phyloP scores from a whole-genome alignment of 345 rosid genomes.

The Laguncularia racemosa region DNA sequence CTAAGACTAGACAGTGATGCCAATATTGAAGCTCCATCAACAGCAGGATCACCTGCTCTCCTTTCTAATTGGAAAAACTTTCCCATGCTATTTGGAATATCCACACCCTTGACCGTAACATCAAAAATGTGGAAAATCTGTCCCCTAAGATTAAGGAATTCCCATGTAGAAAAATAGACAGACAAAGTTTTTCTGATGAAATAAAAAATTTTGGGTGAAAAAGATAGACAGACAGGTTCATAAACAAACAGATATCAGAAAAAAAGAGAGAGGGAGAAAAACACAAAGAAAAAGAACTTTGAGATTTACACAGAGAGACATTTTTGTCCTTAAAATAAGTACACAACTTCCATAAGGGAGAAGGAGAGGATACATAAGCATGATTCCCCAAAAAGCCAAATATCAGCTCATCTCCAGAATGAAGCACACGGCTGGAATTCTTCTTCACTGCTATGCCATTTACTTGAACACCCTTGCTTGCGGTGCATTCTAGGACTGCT shows the following conservation, averaged over 20 bases:
- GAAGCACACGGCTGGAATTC: constrained; percentile 31
- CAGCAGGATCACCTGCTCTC: constrained; percentile 67
- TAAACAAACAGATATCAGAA: constrained; percentile 28
- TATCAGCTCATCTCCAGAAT: constrained; percentile 74
- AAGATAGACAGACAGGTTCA: constrained; percentile 1
- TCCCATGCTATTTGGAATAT: constrained; percentile 38
- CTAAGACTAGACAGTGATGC: constrained; percentile 57
- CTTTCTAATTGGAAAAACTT: constrained; percentile 49
- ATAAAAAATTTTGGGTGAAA: no score
- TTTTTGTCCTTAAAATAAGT: no score
- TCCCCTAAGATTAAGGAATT: constrained; percentile 30
- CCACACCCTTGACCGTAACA: constrained; percentile 46
- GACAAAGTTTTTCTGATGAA: no score
- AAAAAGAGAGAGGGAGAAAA: no score
- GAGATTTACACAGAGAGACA: no score
- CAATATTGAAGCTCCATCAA: constrained; percentile 68
- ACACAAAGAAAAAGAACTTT: no score
- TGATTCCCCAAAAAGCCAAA: constrained; percentile 54
- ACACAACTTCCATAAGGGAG: neutral
- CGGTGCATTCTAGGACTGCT: constrained; percentile 62
- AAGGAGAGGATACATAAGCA: constrained; percentile 76
- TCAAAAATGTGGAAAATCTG: constrained; percentile 70
- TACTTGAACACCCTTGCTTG: constrained; percentile 54
- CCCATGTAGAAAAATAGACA: constrained; percentile 3
- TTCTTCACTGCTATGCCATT: constrained; percentile 52